Conservation (phyloP, 192 early-diverging fungal genomes). For the Coemansia sp. region DNA sequence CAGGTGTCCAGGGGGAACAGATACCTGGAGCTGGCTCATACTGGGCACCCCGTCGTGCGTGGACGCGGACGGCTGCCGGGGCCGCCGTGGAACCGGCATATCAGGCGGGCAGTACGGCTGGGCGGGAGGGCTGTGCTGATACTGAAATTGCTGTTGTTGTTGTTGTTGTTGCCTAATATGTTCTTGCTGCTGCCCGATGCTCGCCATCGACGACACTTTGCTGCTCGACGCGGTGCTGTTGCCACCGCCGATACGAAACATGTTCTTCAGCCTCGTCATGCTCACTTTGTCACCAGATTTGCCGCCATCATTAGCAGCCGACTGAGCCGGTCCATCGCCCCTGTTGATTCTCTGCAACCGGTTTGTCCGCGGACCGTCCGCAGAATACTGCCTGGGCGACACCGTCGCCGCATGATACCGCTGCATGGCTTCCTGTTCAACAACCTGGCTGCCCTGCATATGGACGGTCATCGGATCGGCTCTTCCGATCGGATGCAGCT, state of each 20-base stretch:
- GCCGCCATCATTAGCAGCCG: background rate
- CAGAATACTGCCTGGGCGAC: constrained; percentile 6
- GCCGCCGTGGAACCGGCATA: constrained; percentile 1
- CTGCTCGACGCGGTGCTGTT: constrained; percentile 9
- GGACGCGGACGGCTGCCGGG: background rate
- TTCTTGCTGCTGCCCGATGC: constrained; percentile 4
- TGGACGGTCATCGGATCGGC: constrained; percentile 18
- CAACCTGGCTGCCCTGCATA: constrained; percentile 1
- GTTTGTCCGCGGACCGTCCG: constrained; percentile 10
- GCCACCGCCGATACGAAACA: constrained; percentile 39
- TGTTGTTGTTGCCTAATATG: constrained; percentile 4
- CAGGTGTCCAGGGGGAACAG: constrained; percentile 45
- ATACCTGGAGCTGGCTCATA: constrained; percentile 35
- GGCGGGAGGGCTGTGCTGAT: no score
- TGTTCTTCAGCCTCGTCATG: constrained; percentile 49
- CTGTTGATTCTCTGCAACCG: constrained; percentile 7
- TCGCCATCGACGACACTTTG: constrained; percentile 3
- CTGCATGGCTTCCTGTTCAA: background rate
- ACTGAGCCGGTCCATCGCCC: background rate
- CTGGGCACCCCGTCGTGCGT: background rate
- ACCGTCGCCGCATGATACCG: background rate
- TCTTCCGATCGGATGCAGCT: constrained; percentile 26
- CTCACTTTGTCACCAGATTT: constrained; percentile 33
- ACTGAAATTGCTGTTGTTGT: constrained; percentile 4
- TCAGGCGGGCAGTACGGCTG: background rate